These are phyloP conservation scores for Camelina laxa DNA, from an alignment of 345 rosid genomes.

Conservation along the genomic window DNA sequence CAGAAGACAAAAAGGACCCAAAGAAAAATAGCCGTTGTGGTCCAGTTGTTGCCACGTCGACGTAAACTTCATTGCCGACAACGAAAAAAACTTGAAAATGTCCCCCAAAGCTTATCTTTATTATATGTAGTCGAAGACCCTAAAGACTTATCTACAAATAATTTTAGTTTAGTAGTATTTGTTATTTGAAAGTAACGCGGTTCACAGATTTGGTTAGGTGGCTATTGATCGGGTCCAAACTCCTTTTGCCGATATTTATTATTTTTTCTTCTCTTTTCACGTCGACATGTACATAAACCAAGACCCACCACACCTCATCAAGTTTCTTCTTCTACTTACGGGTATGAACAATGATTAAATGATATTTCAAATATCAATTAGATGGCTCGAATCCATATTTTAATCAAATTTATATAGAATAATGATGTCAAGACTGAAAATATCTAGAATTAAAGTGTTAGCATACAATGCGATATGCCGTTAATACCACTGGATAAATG, in stretches of 20 bases:
- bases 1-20: not conserved
- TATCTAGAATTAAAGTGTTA: not conserved
- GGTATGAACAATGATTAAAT: not conserved
- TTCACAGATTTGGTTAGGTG: conserved; percentile 24
- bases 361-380: not conserved
- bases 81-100: not conserved
- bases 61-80: conserved; percentile 22
- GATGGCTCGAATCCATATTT: not conserved
- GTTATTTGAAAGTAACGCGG: not conserved
- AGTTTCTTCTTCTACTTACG: not conserved
- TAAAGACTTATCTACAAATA: conserved; percentile 1
- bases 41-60: conserved; percentile 12
- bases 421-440: not conserved
- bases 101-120: conserved; percentile 23
- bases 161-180: not conserved
- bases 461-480: not conserved
- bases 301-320: not conserved
- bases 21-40: not conserved
- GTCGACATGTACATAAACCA: conserved; percentile 20
- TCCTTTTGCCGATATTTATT: not conserved
- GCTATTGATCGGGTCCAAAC: not conserved
- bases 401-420: not conserved
- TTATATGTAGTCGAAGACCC: not conserved
- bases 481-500: not conserved
- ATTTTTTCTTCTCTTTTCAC: not conserved